Conservation (phyloP, 208 protist genomes). For the Trichomonas vaginalis region DNA sequence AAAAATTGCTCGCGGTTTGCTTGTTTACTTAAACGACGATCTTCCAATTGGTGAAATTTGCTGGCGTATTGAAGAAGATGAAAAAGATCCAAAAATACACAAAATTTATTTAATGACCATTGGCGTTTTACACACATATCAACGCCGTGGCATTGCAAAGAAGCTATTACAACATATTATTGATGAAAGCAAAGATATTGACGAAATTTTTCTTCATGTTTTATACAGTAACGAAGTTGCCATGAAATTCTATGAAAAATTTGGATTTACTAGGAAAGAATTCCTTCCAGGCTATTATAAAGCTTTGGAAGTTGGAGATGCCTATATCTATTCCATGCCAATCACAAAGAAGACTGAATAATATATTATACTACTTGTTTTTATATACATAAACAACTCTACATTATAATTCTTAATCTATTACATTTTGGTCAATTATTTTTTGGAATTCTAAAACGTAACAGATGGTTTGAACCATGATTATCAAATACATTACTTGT, state of each 20-base stretch:
- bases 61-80: background rate
- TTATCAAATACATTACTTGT: no score
- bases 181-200: background rate
- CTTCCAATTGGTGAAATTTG: background rate
- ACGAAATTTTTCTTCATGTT: background rate
- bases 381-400: no score
- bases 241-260: background rate
- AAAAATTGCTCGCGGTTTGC: background rate
- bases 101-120: background rate
- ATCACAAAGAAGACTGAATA: no score
- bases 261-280: background rate
- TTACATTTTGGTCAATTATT: no score
- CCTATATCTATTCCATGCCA: background rate
- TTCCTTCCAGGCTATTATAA: background rate
- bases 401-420: no score
- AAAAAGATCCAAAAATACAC: background rate
- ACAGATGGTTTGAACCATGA: no score
- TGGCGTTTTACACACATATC: background rate
- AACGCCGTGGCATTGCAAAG: background rate
- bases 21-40: background rate
- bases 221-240: background rate
- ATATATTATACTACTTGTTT: no score
- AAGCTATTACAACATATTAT: background rate
- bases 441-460: no score
- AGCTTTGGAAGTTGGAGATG: background rate